phyloP scores from a whole-genome alignment of 1,284 basidiomycete species.

The Boletus mariae region DNA sequence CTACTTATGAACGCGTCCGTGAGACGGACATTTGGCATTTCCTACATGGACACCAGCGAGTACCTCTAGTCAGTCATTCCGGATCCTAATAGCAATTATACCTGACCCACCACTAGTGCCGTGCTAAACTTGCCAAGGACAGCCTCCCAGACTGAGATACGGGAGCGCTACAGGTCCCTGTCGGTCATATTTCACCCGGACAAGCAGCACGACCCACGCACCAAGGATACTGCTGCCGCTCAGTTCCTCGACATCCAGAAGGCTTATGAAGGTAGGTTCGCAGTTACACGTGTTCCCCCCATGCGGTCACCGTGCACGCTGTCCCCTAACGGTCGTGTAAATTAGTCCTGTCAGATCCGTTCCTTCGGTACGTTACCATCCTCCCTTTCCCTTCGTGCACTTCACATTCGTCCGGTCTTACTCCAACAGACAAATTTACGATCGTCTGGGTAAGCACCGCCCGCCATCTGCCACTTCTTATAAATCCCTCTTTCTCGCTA shows the following conservation, averaged over 20 bases:
- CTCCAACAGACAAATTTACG: conserved; percentile 60
- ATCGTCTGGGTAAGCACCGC: conserved; percentile 57
- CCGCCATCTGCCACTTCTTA: conserved; percentile 11
- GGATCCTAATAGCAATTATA: not conserved
- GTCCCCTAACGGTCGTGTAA: conserved; percentile 14
- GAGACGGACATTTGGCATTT: not conserved
- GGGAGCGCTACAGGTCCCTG: conserved; percentile 66
- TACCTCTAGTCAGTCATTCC: conserved; percentile 24
- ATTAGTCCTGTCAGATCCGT: conserved; percentile 70
- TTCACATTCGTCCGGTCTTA: conserved; percentile 13
- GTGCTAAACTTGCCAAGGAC: conserved; percentile 65
- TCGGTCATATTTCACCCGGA: conserved; percentile 86
- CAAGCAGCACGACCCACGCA: conserved; percentile 63
- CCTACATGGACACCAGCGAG: not conserved
- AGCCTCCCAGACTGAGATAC: conserved; percentile 64
- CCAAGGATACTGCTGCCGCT: conserved; percentile 58
- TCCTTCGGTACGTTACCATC: conserved; percentile 51
- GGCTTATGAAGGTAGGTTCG: conserved; percentile 64
- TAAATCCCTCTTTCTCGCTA: conserved; percentile 10
- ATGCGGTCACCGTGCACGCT: not conserved
- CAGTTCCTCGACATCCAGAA: conserved; percentile 74
- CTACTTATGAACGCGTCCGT: not conserved
- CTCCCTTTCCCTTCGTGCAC: not conserved
- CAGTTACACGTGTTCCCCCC: not conserved
- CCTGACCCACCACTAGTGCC: conserved; percentile 35